Evolutionary conservation across 768 basidiomycete species (phyloP), one percentile per base, ranked within the genome.

Genomic region (Lactifluus echinatus): DNA sequence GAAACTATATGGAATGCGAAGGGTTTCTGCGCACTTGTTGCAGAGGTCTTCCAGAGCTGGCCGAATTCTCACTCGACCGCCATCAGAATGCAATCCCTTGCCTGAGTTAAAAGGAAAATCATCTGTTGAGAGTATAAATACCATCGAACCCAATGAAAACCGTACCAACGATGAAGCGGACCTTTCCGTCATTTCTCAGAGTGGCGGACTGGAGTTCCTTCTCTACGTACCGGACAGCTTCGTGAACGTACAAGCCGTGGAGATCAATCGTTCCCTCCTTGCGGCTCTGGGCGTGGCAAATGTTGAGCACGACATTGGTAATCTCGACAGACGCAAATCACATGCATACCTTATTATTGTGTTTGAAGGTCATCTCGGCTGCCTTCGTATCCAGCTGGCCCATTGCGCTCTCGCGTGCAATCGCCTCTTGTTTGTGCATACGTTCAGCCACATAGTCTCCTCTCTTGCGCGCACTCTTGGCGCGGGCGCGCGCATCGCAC

Each of bases 301-400:
- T 12, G 21, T 29, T 44, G 33, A 37, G 52, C 10, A 43, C 42
- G 40, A 29, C 3, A 11, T n/a, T n/a, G 0, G 8, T 12, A 33
- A 19, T n/a, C 34, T 34, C 14, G 31, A 28, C 14, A 42, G 14
- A 37, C 34, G 8, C n/a, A 2, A 3, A 14, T 42, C 23, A 12
- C 21, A 42, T 4, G 2, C 52, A n/a, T 36, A 59, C 58, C 58
- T 59, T 48, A 40, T 59, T 59, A 10, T 59, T 59, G 34, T 50
- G 21, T 23, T 2, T 45, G 3, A 59, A 55, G 7, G 50, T 21
- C 4, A 59, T 45, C 19, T 24, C 15, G 12, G 57, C 58, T 1
- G 53, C 58, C 7, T 11, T 37, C 36, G 23, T 34, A 50, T 59
- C 11, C 17, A 50, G 12, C 2, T 14, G 17, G 28, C 45, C 31